A percentile compares a stretch with the other conserved stretches of the same genome.
These are phyloP conservation scores for Daldinia sp. DNA, from an alignment of 2,329 filamentous ascomycete genomes.

Conservation along the genomic window DNA sequence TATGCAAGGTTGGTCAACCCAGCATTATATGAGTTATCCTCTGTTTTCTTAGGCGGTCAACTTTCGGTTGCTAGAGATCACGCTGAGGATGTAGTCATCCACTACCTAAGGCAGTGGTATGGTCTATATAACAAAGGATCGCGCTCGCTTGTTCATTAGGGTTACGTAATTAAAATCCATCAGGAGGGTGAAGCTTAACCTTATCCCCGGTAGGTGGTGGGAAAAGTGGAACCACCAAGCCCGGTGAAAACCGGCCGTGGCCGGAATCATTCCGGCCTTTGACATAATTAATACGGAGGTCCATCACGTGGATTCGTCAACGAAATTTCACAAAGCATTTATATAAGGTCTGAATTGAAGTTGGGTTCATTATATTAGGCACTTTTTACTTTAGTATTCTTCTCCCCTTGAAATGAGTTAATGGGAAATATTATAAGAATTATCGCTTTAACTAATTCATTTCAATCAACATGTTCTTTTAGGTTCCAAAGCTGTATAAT, in stretches of 20 bases:
- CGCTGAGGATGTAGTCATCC: background rate
- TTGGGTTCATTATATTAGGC: background rate
- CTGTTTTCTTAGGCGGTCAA: background rate
- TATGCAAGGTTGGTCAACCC: background rate
- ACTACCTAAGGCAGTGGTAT: background rate
- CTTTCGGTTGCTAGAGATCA: background rate
- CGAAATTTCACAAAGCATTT: background rate
- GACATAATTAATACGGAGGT: constrained; percentile 30
- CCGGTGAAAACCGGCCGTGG: constrained; percentile 41
- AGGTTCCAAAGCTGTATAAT: too few species aligned
- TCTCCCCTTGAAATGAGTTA: background rate
- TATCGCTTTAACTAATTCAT: too few species aligned
- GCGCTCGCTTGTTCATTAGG: background rate
- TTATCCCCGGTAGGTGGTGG: constrained; percentile 20
- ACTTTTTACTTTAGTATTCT: background rate
- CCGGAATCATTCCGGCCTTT: constrained; percentile 46
- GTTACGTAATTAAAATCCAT: constrained; percentile 31
- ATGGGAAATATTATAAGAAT: too few species aligned
- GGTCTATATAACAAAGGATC: background rate
- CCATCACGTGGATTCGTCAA: background rate
- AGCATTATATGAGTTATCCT: background rate
- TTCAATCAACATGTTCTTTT: too few species aligned
- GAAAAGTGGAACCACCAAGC: constrained; percentile 30
- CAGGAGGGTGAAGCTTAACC: constrained; percentile 14
- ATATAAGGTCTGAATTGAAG: too few species aligned